Percentiles rank a stretch among this genome's conserved stretches.
Evolutionary conservation across 768 basidiomycete genomes (phyloP).

Genomic region (Lanmaoa pseudosensibilis): DNA sequence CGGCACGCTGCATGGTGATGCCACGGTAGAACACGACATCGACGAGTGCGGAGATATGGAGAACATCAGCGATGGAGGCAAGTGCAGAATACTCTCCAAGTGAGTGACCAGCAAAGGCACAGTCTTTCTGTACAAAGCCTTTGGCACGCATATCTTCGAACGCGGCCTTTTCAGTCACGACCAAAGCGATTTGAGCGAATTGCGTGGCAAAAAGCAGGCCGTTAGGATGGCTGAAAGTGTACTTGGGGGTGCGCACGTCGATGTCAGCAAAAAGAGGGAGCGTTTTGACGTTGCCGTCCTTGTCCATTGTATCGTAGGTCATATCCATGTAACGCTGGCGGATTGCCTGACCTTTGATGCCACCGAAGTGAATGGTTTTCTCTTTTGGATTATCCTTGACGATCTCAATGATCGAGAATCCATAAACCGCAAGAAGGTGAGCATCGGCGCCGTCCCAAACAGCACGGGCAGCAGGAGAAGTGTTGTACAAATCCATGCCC

Average conservation of each 20-base stretch:
- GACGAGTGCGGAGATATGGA: slow-evolving; percentile 91
- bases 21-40: slow-evolving; percentile 99
- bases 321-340: slow-evolving; percentile 99
- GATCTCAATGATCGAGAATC: slow-evolving; percentile 98
- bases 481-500: slow-evolving; percentile 98
- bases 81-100: slow-evolving; percentile 98
- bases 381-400: slow-evolving; percentile 98
- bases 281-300: slow-evolving; percentile 93
- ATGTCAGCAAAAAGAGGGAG: slow-evolving; percentile 96
- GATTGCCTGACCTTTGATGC: slow-evolving; percentile 97
- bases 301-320: slow-evolving; percentile 96
- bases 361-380: slow-evolving; percentile 98
- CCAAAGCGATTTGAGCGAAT: slow-evolving; percentile 97
- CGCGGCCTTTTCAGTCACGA: slow-evolving; percentile 97
- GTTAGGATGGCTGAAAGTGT: slow-evolving; percentile 97
- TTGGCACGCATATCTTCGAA: slow-evolving; percentile 98
- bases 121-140: slow-evolving; percentile 89
- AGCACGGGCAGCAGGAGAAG: slow-evolving; percentile 88
- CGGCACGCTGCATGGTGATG: slow-evolving; percentile 99
- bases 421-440: slow-evolving; percentile 91
- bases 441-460: slow-evolving; percentile 97
- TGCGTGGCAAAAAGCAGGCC: slow-evolving; percentile 97
- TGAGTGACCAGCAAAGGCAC: slow-evolving; percentile 96
- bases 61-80: slow-evolving; percentile 95
- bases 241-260: slow-evolving; percentile 88